Conservation (phyloP, 1,284 basidiomycete genomes). For the Rhodotorula mucilaginosa region DNA sequence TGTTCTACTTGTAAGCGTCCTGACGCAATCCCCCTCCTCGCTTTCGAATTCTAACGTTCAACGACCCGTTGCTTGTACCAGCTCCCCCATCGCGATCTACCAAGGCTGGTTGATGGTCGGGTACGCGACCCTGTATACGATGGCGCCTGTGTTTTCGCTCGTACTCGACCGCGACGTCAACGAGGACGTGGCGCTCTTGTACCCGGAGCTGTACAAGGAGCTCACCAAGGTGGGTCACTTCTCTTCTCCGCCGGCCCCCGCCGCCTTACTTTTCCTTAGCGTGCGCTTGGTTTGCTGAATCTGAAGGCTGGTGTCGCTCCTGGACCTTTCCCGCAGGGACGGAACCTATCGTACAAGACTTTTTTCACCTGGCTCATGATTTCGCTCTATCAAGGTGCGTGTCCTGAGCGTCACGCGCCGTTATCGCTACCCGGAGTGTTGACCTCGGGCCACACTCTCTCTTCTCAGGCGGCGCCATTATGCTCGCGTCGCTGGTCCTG, state of each 20-base stretch:
- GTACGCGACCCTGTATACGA: slow-evolving; percentile 96
- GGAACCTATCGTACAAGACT: slow-evolving; percentile 89
- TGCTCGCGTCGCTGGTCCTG: slow-evolving; percentile 92
- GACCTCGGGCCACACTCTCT: background rate
- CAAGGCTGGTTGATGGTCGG: slow-evolving; percentile 98
- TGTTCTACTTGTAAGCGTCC: slow-evolving; percentile 79
- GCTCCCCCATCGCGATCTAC: slow-evolving; percentile 96
- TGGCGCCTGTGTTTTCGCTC: slow-evolving; percentile 96
- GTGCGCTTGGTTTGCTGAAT: background rate
- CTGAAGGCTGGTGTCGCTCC: background rate
- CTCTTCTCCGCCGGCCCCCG: background rate
- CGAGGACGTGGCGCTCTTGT: slow-evolving; percentile 89
- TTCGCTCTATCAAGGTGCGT: slow-evolving; percentile 88
- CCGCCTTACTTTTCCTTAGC: background rate
- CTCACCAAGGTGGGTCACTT: slow-evolving; percentile 71
- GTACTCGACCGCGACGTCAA: slow-evolving; percentile 95
- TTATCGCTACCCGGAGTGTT: background rate
- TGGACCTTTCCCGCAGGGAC: slow-evolving; percentile 60
- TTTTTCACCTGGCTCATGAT: slow-evolving; percentile 99
- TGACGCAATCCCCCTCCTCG: too few species aligned
- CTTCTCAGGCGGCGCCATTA: slow-evolving; percentile 81
- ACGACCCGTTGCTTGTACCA: slow-evolving; percentile 51
- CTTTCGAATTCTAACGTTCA: background rate
- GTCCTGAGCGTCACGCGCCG: background rate
- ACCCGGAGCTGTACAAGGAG: slow-evolving; percentile 98